These are phyloP conservation scores for Mycena olivaceomarginata DNA, from an alignment of 768 basidiomycete genomes.

Conservation along the genomic window DNA sequence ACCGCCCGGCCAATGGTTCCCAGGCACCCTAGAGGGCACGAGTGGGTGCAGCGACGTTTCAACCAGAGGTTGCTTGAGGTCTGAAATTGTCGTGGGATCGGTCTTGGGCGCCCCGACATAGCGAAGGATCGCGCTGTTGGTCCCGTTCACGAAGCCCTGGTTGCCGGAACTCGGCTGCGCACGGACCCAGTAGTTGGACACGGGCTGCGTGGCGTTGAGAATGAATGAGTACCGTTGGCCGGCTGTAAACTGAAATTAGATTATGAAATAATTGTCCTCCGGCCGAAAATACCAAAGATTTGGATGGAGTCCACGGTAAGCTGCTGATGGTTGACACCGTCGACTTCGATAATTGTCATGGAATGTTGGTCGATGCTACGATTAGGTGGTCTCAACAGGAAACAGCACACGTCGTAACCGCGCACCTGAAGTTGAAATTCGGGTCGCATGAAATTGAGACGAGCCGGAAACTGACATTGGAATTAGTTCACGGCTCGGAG, in stretches of 20 bases:
- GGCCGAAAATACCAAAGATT: background rate
- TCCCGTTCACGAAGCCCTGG: constrained; percentile 28
- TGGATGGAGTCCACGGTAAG: background rate
- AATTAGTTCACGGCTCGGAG: no score
- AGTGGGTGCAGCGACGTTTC: constrained; percentile 48
- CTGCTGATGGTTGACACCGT: background rate
- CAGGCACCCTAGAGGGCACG: constrained; percentile 51
- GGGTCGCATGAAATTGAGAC: no score
- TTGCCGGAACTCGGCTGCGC: constrained; percentile 7
- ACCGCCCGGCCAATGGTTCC: constrained; percentile 49
- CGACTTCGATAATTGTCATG: background rate
- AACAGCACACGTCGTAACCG: no score
- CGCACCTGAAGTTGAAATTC: no score
- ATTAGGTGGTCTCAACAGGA: no score
- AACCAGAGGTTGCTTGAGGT: constrained; percentile 14
- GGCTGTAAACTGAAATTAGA: no score
- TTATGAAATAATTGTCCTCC: no score
- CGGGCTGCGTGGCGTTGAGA: background rate
- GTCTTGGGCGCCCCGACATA: constrained; percentile 26
- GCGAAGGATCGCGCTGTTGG: constrained; percentile 38
- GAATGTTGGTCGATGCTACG: background rate
- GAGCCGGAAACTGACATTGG: no score
- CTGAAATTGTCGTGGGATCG: constrained; percentile 15
- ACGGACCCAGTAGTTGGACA: constrained; percentile 41
- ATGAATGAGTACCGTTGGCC: no score